Evolutionary conservation across 768 basidiomycete genomes (phyloP), one percentile per base, ranked within the genome.

Genomic region (Tulasnella sp.): DNA sequence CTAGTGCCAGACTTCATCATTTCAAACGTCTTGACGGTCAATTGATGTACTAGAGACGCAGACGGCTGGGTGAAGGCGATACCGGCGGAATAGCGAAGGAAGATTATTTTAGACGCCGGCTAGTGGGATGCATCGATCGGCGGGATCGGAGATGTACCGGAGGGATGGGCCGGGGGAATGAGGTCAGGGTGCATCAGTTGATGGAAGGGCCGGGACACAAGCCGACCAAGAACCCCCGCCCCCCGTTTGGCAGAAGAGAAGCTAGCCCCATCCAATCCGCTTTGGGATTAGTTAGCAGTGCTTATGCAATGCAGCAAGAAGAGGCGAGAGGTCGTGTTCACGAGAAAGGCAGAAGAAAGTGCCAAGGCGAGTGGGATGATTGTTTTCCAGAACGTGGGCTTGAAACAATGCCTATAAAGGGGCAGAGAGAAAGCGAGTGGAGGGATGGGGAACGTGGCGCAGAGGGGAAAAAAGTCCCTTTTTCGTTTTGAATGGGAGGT

Each of bases 181-280:
- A 51, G 51, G 51, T 13, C 1, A 44, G n/a, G 51, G 51, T 51
- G 61, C 61, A 67, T 67, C 61, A 67, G 61, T 67, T 67, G 61
- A 67, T 67, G 61, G 61, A 67, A 67, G 61, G 61, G 61, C 61
- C 61, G 61, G 61, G 61, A 67, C 61, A 67, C 61, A 67, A 29
- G 61, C 61, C 61, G 61, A 67, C 61, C n/a, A 13, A 26, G 9
- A 35, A 32, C 26, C 61, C 32, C n/a, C n/a, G n/a, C n/a, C 61
- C 11, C 55, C 20, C 2, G 35, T 48, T 48, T 61, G n/a, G 16
- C 61, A 67, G 61, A 67, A 32, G 26, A 20, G 61, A 61, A 29
- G 26, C 26, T 23, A 18, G 23, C 11, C 15, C 61, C 61, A 67
- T 32, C 61, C 61, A 67, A 67, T 67, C 61, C 61, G 61, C 61